These are phyloP conservation scores for Collybia mongolica DNA, from an alignment of 768 basidiomycete genomes.

Conservation along the genomic window DNA sequence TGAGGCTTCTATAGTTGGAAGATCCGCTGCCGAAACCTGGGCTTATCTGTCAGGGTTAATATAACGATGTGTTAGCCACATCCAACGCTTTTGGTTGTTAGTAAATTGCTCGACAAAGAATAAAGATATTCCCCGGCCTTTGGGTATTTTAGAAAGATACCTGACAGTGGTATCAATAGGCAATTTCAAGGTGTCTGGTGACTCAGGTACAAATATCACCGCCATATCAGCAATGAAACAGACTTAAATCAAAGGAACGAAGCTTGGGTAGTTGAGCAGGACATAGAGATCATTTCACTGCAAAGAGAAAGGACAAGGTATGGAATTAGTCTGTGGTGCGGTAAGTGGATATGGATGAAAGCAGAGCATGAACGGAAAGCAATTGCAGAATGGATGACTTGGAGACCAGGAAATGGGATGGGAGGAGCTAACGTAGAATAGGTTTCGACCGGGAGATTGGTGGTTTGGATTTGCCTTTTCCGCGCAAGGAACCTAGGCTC, in stretches of 20 bases:
- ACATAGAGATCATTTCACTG: background rate
- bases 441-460: slow-evolving; percentile 19
- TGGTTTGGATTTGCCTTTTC: slow-evolving; percentile 14
- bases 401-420: background rate
- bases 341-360: background rate
- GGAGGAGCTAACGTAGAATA: slow-evolving; percentile 24
- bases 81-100: background rate
- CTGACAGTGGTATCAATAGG: too few relatives aligned
- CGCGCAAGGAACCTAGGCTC: slow-evolving; percentile 20
- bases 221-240: too few relatives aligned
- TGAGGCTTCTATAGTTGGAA: too few relatives aligned
- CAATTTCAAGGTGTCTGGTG: too few relatives aligned
- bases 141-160: too few relatives aligned
- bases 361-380: background rate
- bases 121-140: too few relatives aligned
- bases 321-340: background rate
- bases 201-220: too few relatives aligned
- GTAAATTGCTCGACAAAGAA: too few relatives aligned
- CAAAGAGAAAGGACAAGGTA: background rate
- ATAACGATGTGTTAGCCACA: background rate
- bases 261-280: background rate
- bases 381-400: background rate
- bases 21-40: too few relatives aligned
- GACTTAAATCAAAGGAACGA: background rate
- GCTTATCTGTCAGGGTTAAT: too few relatives aligned